Base-by-base conservation (phyloP, 2,329 filamentous ascomycete species). In the Aspergillus novoparasiticus region DNA sequence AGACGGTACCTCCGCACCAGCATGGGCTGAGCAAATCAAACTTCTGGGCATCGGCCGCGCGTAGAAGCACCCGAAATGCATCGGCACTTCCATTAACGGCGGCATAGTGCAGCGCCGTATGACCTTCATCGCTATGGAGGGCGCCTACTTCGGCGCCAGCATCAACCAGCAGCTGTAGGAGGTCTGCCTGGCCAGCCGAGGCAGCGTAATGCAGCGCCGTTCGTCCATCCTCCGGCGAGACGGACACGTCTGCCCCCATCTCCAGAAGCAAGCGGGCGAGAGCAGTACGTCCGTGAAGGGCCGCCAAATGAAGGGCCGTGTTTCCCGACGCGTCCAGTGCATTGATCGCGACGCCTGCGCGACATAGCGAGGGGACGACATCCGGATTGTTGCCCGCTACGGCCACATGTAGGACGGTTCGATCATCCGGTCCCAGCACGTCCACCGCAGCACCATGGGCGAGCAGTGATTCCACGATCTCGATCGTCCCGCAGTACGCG, bases 121-220 rank as follows among this genome's bases (percentile, higher is more conserved):
- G 54, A 19, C 32, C 54, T 41, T 36, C 54, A 21, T 43, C 16
- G n/a, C 54, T n/a, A 41, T 41, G 54, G n/a, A 43, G 21, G 32
- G n/a, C n/a, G 14, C 34, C 34, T 36, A 36, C 34, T 36, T 36
- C 30, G 34, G 54, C 54, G n/a, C 54, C 54, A 41, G 54, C 54
- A 26, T 57, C 54, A n/a, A 57, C 32, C 4, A 57, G 54, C 54
- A 57, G 6, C 10, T 57, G 54, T 12, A 57, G 8, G 54, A 57
- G 32, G 9, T 39, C 54, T 6, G 34, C 9, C 54, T 57, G 54
- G 5, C 36, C 54, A 26, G 10, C 2, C 1, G 4, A 5, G 6
- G 54, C 32, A 57, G 54, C 54, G 34, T 8, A 39, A 57, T 57
- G 54, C 36, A 57, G 54, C 21, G 54, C n/a, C 12, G 54, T 57